A percentile compares a stretch with the other conserved stretches of the same genome.
Evolutionary conservation across 2,329 filamentous ascomycete species (phyloP).

Genomic region (Zelopaecilomyces penicillatus): DNA sequence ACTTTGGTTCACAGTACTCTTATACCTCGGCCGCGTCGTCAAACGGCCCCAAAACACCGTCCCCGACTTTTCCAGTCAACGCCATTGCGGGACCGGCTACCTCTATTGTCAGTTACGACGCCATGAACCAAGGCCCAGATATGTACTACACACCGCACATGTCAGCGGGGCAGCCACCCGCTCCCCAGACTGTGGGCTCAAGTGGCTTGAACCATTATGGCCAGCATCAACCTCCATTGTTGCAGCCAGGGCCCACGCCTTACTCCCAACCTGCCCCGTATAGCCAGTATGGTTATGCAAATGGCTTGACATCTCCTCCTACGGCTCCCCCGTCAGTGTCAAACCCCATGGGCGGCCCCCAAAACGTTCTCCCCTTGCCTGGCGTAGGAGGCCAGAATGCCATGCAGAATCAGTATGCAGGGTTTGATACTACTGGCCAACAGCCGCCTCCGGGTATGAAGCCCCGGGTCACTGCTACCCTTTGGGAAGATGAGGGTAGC

Average conservation of each 20-base stretch:
- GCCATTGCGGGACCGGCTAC: slow-evolving; percentile 23
- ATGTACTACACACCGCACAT: slow-evolving; percentile 82
- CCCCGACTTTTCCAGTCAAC: slow-evolving; percentile 54
- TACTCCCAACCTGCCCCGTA: slow-evolving; percentile 58
- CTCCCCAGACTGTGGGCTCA: slow-evolving; percentile 69
- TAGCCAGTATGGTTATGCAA: slow-evolving; percentile 63
- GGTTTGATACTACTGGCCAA: slow-evolving; percentile 81
- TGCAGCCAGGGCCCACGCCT: slow-evolving; percentile 62
- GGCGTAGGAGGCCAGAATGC: slow-evolving; percentile 41
- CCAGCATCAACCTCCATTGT: slow-evolving; percentile 66
- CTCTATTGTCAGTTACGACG: slow-evolving; percentile 26
- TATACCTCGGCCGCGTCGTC: slow-evolving; percentile 48
- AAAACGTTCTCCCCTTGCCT: slow-evolving; percentile 65
- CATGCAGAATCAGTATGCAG: slow-evolving; percentile 50
- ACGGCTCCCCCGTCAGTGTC: slow-evolving; percentile 59
- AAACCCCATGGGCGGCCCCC: slow-evolving; percentile 53
- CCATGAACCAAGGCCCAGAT: slow-evolving; percentile 80
- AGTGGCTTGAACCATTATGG: slow-evolving; percentile 66
- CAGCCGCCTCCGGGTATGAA: slow-evolving; percentile 90
- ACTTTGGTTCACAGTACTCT: slow-evolving; percentile 45
- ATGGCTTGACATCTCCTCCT: slow-evolving; percentile 74
- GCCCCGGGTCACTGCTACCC: slow-evolving; percentile 86
- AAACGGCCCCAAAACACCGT: slow-evolving; percentile 68
- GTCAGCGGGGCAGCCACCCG: slow-evolving; percentile 65
- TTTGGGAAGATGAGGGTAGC: slow-evolving; percentile 98